Base-by-base conservation (phyloP, 495 filamentous ascomycete species). In the Podospora fimiseda region DNA sequence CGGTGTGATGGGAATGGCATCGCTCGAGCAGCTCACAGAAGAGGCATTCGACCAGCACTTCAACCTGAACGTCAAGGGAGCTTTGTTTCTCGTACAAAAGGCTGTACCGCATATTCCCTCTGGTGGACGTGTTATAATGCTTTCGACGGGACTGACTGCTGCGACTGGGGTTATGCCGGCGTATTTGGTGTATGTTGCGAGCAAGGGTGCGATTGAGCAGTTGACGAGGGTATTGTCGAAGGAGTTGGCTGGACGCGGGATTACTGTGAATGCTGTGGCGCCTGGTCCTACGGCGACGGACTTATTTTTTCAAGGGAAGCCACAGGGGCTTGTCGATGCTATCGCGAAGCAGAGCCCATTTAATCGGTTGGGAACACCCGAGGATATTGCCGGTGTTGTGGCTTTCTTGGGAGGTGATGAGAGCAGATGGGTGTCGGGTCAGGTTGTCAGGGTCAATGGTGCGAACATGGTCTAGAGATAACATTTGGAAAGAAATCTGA, bases 191-290 rank as follows among this genome's bases (percentile, higher is more conserved):
- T 88, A 89, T 60, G 67, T 68, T 24, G 67, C 77, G 0, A 80
- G 77, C 49, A 89, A 89, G 58, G 86, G 83, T 45, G 82, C 86
- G 4, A 76, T 89, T 42, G 82, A 88, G 61, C 83, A 88, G 60
- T 82, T 89, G 72, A 75, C 77, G 0, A 75, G 83, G 6, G 71
- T 80, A 13, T 62, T 87, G 40, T 72, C 79, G 41, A 88, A 88
- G 63, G 83, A 86, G 43, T 74, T 88, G 38, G 84, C 73, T 4
- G 63, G 71, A 8, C 79, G 78, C 51, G 76, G 76, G 0, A 83
- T 88, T 53, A 63, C 67, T 13, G 85, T 88, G 19, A 88, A 89
- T 61, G 70, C 70, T 19, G 67, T 89, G 11, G 77, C 84, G 0
- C 85, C 83, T 0, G 85, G 84, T 0, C 83, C 84, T 5, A 86